phyloP scores from a whole-genome alignment of 2,329 filamentous ascomycete genomes.

The Penicillium sp. region DNA sequence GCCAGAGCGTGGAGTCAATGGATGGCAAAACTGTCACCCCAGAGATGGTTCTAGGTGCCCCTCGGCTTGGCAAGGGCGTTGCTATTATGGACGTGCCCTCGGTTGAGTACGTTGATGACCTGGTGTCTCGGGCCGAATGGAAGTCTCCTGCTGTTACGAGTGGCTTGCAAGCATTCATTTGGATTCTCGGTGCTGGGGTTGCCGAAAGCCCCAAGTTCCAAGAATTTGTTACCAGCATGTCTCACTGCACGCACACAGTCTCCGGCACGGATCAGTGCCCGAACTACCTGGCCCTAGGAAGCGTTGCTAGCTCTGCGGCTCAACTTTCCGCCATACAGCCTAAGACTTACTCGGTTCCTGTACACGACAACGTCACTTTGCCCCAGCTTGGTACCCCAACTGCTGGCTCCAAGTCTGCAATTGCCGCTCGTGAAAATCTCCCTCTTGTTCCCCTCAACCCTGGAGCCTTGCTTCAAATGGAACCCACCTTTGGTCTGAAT shows the following conservation, averaged over 20 bases:
- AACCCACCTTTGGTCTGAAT: slow-evolving; percentile 47
- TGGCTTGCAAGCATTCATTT: slow-evolving; percentile 70
- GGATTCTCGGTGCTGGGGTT: slow-evolving; percentile 76
- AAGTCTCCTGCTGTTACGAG: slow-evolving; percentile 64
- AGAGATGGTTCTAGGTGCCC: slow-evolving; percentile 78
- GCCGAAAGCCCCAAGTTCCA: slow-evolving; percentile 63
- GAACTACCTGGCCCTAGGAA: slow-evolving; percentile 72
- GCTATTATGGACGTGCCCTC: slow-evolving; percentile 80
- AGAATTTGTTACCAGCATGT: slow-evolving; percentile 67
- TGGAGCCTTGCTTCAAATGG: slow-evolving; percentile 47
- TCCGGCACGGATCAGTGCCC: slow-evolving; percentile 73
- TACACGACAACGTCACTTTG: slow-evolving; percentile 60
- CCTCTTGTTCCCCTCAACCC: slow-evolving; percentile 41
- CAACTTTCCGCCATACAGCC: slow-evolving; percentile 73
- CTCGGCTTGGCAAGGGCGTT: slow-evolving; percentile 69
- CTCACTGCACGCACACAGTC: slow-evolving; percentile 71
- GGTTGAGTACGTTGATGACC: slow-evolving; percentile 66
- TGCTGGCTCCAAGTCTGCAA: slow-evolving; percentile 14
- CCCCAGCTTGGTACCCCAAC: slow-evolving; percentile 39
- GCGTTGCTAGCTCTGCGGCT: slow-evolving; percentile 66
- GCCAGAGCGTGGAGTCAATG: slow-evolving; percentile 63
- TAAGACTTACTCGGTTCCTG: slow-evolving; percentile 70
- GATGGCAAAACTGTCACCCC: slow-evolving; percentile 74
- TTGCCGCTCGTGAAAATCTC: slow-evolving; percentile 15
- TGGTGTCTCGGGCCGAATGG: slow-evolving; percentile 75